Base-by-base conservation (phyloP, 495 filamentous ascomycete species). In the Aspergillus diversus region DNA sequence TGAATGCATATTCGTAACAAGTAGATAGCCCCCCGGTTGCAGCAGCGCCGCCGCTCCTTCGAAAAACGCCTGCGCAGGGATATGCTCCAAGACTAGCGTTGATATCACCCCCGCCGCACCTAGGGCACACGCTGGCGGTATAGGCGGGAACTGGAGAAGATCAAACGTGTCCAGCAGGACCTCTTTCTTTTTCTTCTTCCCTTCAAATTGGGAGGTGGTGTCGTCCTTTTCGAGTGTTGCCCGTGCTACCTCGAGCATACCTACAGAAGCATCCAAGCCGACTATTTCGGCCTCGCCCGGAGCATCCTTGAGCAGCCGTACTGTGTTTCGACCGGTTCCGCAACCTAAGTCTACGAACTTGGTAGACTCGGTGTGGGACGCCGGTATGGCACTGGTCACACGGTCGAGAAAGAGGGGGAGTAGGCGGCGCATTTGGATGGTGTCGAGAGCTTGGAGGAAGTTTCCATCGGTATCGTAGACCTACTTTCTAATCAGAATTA, bases 401-500 rank as follows among this genome's bases (percentile, higher is more conserved):
- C 53, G 68, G 1, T 65, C 50, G 11, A 89, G 67, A 56, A 90
- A 82, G 0, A 63, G 57, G 3, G 88, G 87, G 31, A 92, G 77
- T 1, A 89, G 67, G 1, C 68, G 61, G 11, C 64, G 66, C 68
- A 90, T 80, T 69, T 88, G 82, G 42, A 84, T 68, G 35, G 84
- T 84, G 68, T 92, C 90, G 35, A 90, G 77, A 5, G 82, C 81
- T 75, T 92, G 90, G 2, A 92, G 79, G 70, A 91, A 89, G 70
- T 92, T 92, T 32, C 85, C 85, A 61, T 92, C 88, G 46, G 80
- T 86, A 68, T 92, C 89, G 73, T 92, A 92, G 62, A 86, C 77
- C 70, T 80, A 54, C 49, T 15, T 35, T 43, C 50, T 31, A 8
- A 27, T 7, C 39, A 5, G 39, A 16, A 11, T 43, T 43, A 43